These are phyloP conservation scores for Lotmaria passim DNA, from an alignment of 208 protist genomes.

Conservation along the genomic window DNA sequence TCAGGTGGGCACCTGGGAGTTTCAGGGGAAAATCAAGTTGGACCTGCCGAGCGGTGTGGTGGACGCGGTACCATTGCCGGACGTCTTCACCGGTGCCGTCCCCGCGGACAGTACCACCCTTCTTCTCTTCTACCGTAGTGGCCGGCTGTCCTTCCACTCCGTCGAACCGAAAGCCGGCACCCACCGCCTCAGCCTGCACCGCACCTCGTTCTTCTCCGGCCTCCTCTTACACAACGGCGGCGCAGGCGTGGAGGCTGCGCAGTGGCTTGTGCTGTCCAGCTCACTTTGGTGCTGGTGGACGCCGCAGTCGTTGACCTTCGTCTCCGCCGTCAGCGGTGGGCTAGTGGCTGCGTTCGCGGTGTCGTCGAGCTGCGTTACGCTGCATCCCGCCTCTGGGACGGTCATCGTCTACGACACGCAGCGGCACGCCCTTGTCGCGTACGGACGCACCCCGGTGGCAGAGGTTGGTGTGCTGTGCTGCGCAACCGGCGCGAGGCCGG, in stretches of 20 bases:
- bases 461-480: conserved; percentile 1
- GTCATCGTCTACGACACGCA: conserved; percentile 26
- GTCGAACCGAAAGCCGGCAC: conserved; percentile 21
- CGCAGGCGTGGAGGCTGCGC: not conserved
- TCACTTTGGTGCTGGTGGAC: conserved; percentile 38
- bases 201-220: conserved; percentile 4
- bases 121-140: conserved; percentile 12
- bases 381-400: conserved; percentile 22
- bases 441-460: conserved; percentile 6
- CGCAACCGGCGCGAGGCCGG: not conserved
- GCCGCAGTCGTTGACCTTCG: conserved; percentile 18
- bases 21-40: conserved; percentile 69
- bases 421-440: conserved; percentile 28
- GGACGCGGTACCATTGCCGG: conserved; percentile 25
- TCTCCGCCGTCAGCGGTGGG: conserved; percentile 12
- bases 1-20: conserved; percentile 63
- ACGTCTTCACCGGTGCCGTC: conserved; percentile 26
- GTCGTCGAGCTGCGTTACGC: conserved; percentile 17
- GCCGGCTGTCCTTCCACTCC: conserved; percentile 19
- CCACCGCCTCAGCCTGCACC: conserved; percentile 14
- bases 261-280: conserved; percentile 14
- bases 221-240: not conserved
- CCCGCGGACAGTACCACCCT: conserved; percentile 6
- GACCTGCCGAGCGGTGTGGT: conserved; percentile 4
- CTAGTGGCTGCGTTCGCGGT: conserved; percentile 7